A percentile compares a stretch with the other conserved stretches of the same genome.
These are phyloP conservation scores for Heritiera littoralis DNA, from an alignment of 345 rosid species.

Conservation along the genomic window DNA sequence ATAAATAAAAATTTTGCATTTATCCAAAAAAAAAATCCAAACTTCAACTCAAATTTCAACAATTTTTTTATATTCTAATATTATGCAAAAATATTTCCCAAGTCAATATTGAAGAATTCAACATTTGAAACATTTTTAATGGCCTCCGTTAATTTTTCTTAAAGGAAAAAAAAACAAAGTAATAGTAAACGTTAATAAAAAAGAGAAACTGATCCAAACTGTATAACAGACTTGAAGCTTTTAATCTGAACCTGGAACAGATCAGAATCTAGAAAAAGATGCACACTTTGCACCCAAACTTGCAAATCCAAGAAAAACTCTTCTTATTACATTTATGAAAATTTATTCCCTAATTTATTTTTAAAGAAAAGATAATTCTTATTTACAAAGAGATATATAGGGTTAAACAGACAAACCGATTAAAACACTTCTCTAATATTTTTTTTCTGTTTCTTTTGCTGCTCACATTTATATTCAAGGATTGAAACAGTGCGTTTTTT, in stretches of 20 bases:
- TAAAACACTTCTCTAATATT: background rate
- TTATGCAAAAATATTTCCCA: background rate
- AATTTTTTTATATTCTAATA: too few relatives aligned
- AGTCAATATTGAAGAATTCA: background rate
- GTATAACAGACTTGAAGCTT: too few relatives aligned
- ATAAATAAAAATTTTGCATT: background rate
- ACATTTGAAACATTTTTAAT: background rate
- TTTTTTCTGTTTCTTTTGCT: background rate
- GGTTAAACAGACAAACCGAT: background rate
- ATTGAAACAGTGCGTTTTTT: background rate
- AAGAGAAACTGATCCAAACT: too few relatives aligned
- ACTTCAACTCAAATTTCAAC: background rate
- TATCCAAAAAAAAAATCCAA: background rate
- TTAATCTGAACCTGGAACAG: background rate
- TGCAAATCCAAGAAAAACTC: too few relatives aligned
- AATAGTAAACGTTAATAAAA: too few relatives aligned
- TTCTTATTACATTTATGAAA: background rate
- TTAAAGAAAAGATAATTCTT: background rate
- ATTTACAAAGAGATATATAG: background rate
- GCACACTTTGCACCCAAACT: background rate
- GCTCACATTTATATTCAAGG: background rate
- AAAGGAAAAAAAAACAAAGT: background rate
- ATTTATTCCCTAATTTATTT: constrained; percentile 2
- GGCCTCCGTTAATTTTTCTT: background rate
- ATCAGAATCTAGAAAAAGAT: background rate